Evolutionary conservation across 176 grass and related monocot genomes (phyloP).

Genomic region (Areca catechu): DNA sequence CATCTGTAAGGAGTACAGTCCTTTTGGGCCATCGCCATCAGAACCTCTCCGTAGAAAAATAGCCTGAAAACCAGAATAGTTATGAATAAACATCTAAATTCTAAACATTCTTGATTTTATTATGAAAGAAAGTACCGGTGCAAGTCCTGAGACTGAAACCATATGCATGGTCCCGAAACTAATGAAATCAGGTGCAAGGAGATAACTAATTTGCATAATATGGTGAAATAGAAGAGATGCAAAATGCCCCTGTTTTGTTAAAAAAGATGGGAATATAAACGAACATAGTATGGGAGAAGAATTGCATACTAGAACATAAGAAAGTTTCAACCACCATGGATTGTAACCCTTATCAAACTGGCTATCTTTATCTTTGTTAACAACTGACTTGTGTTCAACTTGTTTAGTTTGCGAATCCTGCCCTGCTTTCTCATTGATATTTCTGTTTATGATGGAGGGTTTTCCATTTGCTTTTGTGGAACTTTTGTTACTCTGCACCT

Average conservation of each 20-base stretch:
- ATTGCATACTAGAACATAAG: conserved; percentile 36
- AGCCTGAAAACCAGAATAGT: conserved; percentile 17
- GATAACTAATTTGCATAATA: no score
- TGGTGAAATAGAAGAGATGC: no score
- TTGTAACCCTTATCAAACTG: background rate
- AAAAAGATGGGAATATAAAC: background rate
- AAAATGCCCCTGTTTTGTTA: no score
- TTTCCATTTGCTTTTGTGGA: no score
- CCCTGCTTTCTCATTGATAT: no score
- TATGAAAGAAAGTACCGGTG: no score
- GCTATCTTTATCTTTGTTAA: background rate
- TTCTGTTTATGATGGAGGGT: no score
- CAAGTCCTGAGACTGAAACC: no score
- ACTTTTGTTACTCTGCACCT: no score
- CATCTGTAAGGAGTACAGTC: conserved; percentile 35
- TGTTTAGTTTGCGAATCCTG: background rate
- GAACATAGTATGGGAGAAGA: background rate
- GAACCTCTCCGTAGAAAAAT: conserved; percentile 25
- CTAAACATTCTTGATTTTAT: background rate
- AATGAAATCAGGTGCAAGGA: no score
- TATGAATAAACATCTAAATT: conserved; percentile 2
- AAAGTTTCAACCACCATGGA: conserved; percentile 31
- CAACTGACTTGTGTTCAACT: no score
- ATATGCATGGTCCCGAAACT: no score
- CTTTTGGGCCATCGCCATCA: conserved; percentile 10